Percentiles rank a stretch among this genome's conserved stretches.
phyloP scores from a whole-genome alignment of 2,329 filamentous ascomycete species.

The Paracorniculantispora psalliotae region DNA sequence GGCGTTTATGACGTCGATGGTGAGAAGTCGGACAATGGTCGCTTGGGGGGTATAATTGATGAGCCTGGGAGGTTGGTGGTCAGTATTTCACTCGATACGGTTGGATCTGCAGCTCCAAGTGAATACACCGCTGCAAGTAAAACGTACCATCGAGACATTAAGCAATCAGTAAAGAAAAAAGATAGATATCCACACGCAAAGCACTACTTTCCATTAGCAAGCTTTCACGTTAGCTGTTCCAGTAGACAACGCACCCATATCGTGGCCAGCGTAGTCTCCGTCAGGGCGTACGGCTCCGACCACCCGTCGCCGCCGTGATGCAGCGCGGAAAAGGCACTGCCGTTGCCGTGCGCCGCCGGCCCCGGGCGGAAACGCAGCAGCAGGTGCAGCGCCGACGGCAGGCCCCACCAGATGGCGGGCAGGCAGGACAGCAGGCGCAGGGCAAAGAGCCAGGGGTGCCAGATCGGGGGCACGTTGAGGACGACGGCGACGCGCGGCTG shows the following conservation, averaged over 20 bases:
- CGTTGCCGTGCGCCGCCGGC: too few species aligned
- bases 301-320: conserved; percentile 11
- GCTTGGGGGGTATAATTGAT: conserved; percentile 78
- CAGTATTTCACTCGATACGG: too few species aligned
- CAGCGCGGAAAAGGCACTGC: conserved; percentile 19
- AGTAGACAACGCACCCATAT: conserved; percentile 57
- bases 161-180: conserved; percentile 78
- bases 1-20: conserved; percentile 68
- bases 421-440: conserved; percentile 67
- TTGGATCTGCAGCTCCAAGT: too few species aligned
- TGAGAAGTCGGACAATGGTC: conserved; percentile 72
- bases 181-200: conserved; percentile 72
- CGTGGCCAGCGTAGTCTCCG: conserved; percentile 65
- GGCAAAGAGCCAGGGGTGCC: conserved; percentile 68
- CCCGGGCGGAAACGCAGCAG: conserved; percentile 55
- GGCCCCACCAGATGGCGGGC: conserved; percentile 67
- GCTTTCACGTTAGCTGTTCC: neutral
- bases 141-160: conserved; percentile 74
- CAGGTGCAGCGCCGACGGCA: conserved; percentile 64
- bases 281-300: conserved; percentile 40
- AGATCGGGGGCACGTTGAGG: conserved; percentile 65
- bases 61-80: conserved; percentile 53
- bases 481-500: conserved; percentile 76
- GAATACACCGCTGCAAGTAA: too few species aligned
- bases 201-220: conserved; percentile 46